Evolutionary conservation across 306 rosid genomes (phyloP).

Genomic region (Castanospermum australe): DNA sequence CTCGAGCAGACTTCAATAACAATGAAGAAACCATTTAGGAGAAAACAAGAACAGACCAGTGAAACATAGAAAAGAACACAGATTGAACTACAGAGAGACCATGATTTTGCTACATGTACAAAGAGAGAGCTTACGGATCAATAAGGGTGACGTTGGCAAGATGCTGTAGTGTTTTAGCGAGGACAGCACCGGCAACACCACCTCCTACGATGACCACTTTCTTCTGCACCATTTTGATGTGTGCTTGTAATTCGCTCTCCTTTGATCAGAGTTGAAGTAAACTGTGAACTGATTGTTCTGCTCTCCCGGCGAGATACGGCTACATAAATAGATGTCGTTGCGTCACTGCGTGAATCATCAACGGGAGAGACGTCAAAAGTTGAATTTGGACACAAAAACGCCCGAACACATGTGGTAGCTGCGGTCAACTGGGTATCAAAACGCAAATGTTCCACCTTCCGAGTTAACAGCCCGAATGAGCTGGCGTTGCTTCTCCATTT

Average conservation of each 20-base stretch:
- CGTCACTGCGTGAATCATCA: constrained; percentile 45
- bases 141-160: constrained; percentile 60
- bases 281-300: constrained; percentile 9
- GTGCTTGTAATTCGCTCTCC: not conserved
- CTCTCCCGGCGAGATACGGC: not conserved
- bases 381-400: constrained; percentile 15
- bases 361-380: not conserved
- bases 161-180: constrained; percentile 65
- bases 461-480: not conserved
- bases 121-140: constrained; percentile 57
- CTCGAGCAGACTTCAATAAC: not conserved
- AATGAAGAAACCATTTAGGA: not conserved
- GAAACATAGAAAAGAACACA: not conserved
- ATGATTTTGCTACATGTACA: not conserved
- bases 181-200: constrained; percentile 76
- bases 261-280: not conserved
- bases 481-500: not conserved
- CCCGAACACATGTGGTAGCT: not conserved
- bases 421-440: constrained; percentile 15
- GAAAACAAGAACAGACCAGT: not conserved
- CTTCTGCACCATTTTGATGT: constrained; percentile 35
- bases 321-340: constrained; percentile 29
- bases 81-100: not conserved
- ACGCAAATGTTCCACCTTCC: not conserved
- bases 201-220: constrained; percentile 83